phyloP scores from a whole-genome alignment of 768 basidiomycete genomes.

The Mycena vulgaris region DNA sequence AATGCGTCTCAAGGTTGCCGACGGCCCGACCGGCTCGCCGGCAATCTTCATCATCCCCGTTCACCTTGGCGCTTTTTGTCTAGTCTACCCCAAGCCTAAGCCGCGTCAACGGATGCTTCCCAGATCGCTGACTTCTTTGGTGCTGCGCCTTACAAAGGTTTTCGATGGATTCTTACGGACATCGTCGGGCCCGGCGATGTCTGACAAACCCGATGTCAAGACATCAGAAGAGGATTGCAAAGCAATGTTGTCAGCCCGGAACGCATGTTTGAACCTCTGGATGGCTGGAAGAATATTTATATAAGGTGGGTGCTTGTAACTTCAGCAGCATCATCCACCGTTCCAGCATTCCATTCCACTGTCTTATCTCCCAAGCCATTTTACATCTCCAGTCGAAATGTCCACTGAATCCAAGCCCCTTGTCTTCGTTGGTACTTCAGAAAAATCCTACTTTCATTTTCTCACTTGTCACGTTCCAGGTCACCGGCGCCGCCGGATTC shows the following conservation, averaged over 20 bases:
- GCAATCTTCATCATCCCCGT: too few relatives aligned
- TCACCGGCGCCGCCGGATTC: conserved; percentile 31
- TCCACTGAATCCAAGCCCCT: conserved; percentile 35
- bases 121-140: too few relatives aligned
- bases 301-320: not conserved
- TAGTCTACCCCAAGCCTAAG: too few relatives aligned
- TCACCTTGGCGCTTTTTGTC: too few relatives aligned
- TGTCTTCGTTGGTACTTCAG: conserved; percentile 15
- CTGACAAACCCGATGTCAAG: too few relatives aligned
- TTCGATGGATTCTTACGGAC: too few relatives aligned
- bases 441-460: not conserved
- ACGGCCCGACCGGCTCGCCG: too few relatives aligned
- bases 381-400: conserved; percentile 12
- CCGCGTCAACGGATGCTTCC: too few relatives aligned
- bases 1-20: too few relatives aligned
- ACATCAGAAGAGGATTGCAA: too few relatives aligned
- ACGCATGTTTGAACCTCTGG: not conserved
- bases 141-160: too few relatives aligned
- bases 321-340: not conserved
- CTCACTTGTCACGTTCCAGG: not conserved
- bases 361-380: not conserved
- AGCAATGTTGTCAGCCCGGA: not conserved
- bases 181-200: not conserved
- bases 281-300: not conserved
- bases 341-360: too few relatives aligned